phyloP scores from a whole-genome alignment of 352 stramenopile species.

The Discostella stelligera region DNA sequence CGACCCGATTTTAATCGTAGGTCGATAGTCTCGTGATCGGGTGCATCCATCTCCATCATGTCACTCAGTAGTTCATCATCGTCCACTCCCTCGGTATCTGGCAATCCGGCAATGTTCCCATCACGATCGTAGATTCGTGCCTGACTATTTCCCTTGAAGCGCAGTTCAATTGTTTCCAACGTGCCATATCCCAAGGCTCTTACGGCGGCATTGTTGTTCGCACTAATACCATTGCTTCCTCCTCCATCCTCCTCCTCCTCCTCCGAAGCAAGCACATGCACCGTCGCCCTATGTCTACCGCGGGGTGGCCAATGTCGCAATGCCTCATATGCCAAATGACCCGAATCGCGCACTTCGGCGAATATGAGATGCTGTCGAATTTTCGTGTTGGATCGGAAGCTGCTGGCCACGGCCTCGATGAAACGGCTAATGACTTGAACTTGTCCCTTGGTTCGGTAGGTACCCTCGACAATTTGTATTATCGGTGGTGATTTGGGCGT shows the following conservation, averaged over 20 bases:
- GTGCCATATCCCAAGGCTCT: conserved; percentile 50
- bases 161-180: conserved; percentile 47
- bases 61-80: conserved; percentile 50
- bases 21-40: conserved; percentile 43
- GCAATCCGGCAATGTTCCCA: conserved; percentile 50
- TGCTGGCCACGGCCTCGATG: conserved; percentile 52
- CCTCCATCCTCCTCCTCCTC: no score
- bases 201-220: conserved; percentile 1
- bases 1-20: conserved; percentile 27
- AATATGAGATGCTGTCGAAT: conserved; percentile 59
- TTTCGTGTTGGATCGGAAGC: conserved; percentile 46
- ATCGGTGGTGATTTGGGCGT: conserved; percentile 18
- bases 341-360: conserved; percentile 44
- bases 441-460: conserved; percentile 60
- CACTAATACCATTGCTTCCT: conserved; percentile 10
- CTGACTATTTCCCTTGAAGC: conserved; percentile 43
- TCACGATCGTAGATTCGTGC: conserved; percentile 55
- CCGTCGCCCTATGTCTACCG: conserved; percentile 40
- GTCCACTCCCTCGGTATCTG: conserved; percentile 23
- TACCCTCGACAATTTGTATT: conserved; percentile 38
- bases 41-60: conserved; percentile 43
- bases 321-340: conserved; percentile 58
- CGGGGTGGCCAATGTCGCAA: conserved; percentile 54
- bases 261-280: conserved; percentile 53
- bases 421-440: conserved; percentile 56